Percentiles rank a stretch among this genome's conserved stretches.
phyloP scores from a whole-genome alignment of 192 early-diverging fungal genomes.

The Entomortierella parvispora region DNA sequence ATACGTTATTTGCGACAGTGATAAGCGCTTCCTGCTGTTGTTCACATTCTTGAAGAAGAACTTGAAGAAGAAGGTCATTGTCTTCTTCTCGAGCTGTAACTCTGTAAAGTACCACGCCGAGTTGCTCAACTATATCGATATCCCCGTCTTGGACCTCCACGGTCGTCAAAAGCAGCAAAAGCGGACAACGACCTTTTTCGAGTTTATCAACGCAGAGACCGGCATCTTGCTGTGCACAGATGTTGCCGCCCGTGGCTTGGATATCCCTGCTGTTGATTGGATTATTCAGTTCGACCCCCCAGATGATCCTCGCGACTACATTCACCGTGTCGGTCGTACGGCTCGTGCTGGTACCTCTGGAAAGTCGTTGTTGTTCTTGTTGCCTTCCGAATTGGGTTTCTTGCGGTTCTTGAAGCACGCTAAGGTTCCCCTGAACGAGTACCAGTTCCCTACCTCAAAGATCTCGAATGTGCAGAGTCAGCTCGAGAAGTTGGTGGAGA shows the following conservation, averaged over 20 bases:
- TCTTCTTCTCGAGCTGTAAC: conserved; percentile 98
- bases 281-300: conserved; percentile 99
- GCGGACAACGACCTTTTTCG: conserved; percentile 98
- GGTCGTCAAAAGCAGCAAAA: conserved; percentile 97
- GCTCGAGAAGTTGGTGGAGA: conserved; percentile 96
- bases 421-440: conserved; percentile 99
- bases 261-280: conserved; percentile 99
- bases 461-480: conserved; percentile 95
- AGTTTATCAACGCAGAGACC: conserved; percentile 94
- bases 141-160: conserved; percentile 98
- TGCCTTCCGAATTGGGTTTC: conserved; percentile 95
- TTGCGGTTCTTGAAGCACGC: conserved; percentile 97
- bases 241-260: conserved; percentile 96
- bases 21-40: conserved; percentile 94
- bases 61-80: conserved; percentile 97
- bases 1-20: conserved; percentile 94
- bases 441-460: conserved; percentile 95
- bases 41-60: conserved; percentile 99
- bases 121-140: conserved; percentile 98
- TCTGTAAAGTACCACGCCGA: conserved; percentile 98
- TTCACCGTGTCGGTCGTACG: conserved; percentile 95
- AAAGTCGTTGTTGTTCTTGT: conserved; percentile 93
- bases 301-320: conserved; percentile 98
- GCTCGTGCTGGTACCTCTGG: conserved; percentile 92
- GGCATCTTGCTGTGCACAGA: conserved; percentile 97